These are phyloP conservation scores for Zangia roseola DNA, from an alignment of 768 basidiomycete species.

Conservation along the genomic window DNA sequence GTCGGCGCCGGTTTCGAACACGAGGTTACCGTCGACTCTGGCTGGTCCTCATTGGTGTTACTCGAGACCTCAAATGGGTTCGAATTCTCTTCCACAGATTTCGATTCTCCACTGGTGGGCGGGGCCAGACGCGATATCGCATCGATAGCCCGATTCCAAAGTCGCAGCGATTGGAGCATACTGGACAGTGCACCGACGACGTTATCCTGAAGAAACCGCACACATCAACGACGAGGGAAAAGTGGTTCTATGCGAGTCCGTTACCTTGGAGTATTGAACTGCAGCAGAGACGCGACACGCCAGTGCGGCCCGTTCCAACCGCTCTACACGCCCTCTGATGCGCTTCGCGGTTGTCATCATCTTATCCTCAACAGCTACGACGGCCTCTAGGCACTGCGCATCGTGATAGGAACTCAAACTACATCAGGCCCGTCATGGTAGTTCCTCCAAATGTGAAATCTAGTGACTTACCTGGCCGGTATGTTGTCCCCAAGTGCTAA, in stretches of 20 bases:
- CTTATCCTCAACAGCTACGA: constrained; percentile 44
- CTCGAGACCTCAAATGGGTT: constrained; percentile 59
- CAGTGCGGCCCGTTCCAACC: constrained; percentile 67
- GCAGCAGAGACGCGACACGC: constrained; percentile 69
- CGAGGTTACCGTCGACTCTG: constrained; percentile 11
- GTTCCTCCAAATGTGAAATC: too few species aligned
- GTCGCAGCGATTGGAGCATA: constrained; percentile 66
- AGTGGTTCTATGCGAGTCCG: not conserved
- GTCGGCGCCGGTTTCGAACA: constrained; percentile 32
- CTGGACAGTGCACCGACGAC: constrained; percentile 52
- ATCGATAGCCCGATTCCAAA: constrained; percentile 81
- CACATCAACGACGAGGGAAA: not conserved
- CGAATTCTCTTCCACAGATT: constrained; percentile 30
- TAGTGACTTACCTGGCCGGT: constrained; percentile 48
- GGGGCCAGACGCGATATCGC: constrained; percentile 59
- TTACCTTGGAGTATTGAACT: constrained; percentile 67
- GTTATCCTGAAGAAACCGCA: constrained; percentile 50
- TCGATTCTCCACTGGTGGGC: constrained; percentile 22
- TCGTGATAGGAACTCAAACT: constrained; percentile 60
- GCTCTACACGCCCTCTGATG: constrained; percentile 55
- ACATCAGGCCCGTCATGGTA: not conserved
- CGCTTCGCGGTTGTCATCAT: constrained; percentile 50
- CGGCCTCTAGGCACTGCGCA: constrained; percentile 48
- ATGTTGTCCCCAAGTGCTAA: constrained; percentile 60
- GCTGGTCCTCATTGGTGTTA: constrained; percentile 32